A percentile compares a stretch with the other conserved stretches of the same genome.
Evolutionary conservation across 306 rosid species (phyloP).

Genomic region (Sesbania bispinosa): DNA sequence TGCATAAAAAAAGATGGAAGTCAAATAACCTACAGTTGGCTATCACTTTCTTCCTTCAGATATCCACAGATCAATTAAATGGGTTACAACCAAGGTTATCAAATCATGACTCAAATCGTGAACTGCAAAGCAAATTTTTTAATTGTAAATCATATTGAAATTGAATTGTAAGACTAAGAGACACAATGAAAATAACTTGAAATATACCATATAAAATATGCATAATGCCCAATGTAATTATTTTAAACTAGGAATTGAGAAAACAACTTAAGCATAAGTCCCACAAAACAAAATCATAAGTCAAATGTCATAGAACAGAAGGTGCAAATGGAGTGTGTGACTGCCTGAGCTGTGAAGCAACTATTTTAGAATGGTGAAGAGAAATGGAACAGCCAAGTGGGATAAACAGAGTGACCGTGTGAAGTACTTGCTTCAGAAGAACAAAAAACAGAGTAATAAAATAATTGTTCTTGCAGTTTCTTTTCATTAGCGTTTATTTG

Average conservation of each 20-base stretch:
- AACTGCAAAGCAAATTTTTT: neutral
- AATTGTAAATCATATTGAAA: neutral
- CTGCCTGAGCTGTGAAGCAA: neutral
- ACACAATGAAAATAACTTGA: neutral
- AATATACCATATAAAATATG: neutral
- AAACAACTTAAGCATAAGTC: neutral
- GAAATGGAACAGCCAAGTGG: neutral
- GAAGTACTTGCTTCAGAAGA: neutral
- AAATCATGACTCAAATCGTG: neutral
- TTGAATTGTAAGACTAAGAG: neutral
- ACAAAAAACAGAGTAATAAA: neutral
- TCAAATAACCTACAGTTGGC: constrained; percentile 9
- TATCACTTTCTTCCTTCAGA: neutral
- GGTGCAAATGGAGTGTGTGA: neutral
- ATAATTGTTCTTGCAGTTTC: neutral
- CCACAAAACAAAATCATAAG: neutral
- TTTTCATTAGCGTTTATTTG: neutral
- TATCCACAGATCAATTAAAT: constrained; percentile 4
- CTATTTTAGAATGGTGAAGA: neutral
- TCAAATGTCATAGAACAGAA: neutral
- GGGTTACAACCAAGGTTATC: neutral
- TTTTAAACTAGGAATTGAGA: neutral
- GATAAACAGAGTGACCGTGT: neutral
- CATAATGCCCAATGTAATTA: neutral
- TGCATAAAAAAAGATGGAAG: constrained; percentile 42